Conservation (phyloP, 2,329 filamentous ascomycete genomes). For the Graphium sp. region DNA sequence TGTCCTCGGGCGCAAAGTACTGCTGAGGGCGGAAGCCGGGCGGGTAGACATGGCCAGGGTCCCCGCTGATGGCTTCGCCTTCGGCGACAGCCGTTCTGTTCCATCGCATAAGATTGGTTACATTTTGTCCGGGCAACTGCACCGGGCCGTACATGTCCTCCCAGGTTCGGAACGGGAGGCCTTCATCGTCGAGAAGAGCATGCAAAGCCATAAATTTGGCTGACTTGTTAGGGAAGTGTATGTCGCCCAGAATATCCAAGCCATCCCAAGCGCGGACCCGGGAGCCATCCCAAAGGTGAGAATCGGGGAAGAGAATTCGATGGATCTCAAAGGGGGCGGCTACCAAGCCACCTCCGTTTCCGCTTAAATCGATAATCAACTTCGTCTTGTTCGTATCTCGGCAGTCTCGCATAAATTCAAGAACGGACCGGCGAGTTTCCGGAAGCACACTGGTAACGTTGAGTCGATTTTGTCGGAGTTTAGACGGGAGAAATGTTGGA, state of each 20-base stretch:
- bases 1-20: conserved; percentile 6
- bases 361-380: conserved; percentile 45
- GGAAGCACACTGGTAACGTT: no score
- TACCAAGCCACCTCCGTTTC: conserved; percentile 40
- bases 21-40: no score
- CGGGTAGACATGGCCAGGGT: background rate
- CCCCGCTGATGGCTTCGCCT: background rate
- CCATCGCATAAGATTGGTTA: background rate
- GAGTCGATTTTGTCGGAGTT: no score
- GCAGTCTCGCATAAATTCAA: no score
- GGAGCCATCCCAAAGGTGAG: conserved; percentile 1
- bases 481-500: no score
- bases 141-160: conserved; percentile 1
- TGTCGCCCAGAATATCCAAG: conserved; percentile 1
- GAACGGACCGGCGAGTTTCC: no score
- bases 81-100: background rate
- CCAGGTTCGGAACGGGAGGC: background rate
- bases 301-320: background rate
- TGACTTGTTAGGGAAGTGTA: background rate
- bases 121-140: background rate
- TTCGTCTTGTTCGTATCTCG: conserved; percentile 32
- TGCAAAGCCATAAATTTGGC: background rate
- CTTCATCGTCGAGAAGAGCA: background rate
- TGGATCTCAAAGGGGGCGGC: conserved; percentile 5
- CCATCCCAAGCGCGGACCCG: background rate